Conservation (phyloP, 2,329 filamentous ascomycete genomes). For the Cytospora paraplurivora region DNA sequence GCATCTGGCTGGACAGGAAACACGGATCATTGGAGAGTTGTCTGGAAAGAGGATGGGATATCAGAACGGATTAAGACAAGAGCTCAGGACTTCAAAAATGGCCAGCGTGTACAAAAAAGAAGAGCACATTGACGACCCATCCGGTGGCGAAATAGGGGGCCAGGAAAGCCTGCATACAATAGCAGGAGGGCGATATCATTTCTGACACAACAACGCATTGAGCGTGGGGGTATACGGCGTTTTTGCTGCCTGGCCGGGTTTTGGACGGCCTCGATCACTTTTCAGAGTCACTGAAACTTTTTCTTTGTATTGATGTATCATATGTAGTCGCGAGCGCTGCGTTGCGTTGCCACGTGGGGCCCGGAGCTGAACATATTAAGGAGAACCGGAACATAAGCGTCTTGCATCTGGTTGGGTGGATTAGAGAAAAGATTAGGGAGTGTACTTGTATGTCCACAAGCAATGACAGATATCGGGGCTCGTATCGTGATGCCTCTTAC, state of each 20-base stretch:
- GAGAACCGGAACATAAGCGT: neutral
- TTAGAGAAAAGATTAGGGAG: neutral
- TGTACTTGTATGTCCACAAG: neutral
- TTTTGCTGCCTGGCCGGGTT: neutral
- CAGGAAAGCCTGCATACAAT: conserved; percentile 4
- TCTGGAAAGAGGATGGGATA: neutral
- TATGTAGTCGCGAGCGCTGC: neutral
- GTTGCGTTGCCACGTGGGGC: neutral
- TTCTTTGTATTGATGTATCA: neutral
- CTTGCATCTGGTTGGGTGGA: neutral
- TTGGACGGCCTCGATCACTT: neutral
- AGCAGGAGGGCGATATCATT: neutral
- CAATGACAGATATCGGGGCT: neutral
- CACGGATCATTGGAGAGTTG: neutral
- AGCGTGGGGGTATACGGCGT: neutral
- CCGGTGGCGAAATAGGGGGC: neutral
- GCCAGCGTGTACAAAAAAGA: conserved; percentile 1
- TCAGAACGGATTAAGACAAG: neutral
- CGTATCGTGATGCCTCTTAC: neutral
- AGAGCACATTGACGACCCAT: conserved; percentile 1
- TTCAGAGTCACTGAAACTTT: neutral
- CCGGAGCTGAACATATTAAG: neutral
- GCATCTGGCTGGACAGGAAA: neutral
- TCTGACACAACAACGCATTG: conserved; percentile 2
- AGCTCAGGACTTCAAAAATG: neutral